phyloP scores from a whole-genome alignment of 345 rosid genomes.

The Theobroma cacao region DNA sequence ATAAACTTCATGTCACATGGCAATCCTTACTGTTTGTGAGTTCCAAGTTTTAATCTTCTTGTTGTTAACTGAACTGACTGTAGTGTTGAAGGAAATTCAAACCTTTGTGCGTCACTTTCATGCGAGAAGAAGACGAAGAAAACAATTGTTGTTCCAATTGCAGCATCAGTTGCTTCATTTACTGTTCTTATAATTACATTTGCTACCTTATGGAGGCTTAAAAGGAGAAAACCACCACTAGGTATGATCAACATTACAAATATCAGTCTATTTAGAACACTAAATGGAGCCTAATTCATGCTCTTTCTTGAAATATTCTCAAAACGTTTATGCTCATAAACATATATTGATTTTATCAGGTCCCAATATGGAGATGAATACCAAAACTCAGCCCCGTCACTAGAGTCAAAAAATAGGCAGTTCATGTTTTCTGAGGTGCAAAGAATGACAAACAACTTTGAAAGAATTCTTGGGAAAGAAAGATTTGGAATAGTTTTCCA shows the following conservation, averaged over 20 bases:
- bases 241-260: slow-evolving; percentile 3
- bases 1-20: neutral
- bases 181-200: neutral
- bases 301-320: neutral
- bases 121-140: slow-evolving; percentile 20
- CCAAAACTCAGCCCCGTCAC: neutral
- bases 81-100: slow-evolving; percentile 25
- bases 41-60: neutral
- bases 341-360: neutral
- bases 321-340: neutral
- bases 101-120: slow-evolving; percentile 19
- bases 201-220: slow-evolving; percentile 6
- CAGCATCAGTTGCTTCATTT: slow-evolving; percentile 10
- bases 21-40: neutral
- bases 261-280: neutral
- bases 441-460: slow-evolving; percentile 35
- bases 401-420: slow-evolving; percentile 11
- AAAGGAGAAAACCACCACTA: neutral
- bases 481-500: neutral
- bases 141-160: slow-evolving; percentile 12
- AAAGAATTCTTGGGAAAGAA: slow-evolving; percentile 18
- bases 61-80: neutral
- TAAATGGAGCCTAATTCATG: neutral
- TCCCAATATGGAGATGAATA: neutral
- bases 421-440: slow-evolving; percentile 26